Evolutionary conservation across 2,329 filamentous ascomycete genomes (phyloP).

Genomic region (Pestalotiopsis fici): DNA sequence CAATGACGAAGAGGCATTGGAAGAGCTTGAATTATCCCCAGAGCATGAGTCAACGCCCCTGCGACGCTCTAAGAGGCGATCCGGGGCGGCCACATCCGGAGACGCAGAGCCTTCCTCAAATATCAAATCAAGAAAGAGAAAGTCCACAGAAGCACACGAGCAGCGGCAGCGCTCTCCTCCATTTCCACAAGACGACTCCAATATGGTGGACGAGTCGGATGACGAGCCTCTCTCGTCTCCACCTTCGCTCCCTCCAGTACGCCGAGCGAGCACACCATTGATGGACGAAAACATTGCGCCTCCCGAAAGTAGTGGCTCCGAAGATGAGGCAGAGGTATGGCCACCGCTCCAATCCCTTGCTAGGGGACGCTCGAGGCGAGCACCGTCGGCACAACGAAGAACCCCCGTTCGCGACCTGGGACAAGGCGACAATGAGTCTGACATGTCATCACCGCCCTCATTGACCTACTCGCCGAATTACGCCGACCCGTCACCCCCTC

Average conservation of each 20-base stretch:
- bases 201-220: constrained; percentile 22
- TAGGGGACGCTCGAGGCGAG: constrained; percentile 38
- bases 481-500: constrained; percentile 29
- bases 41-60: constrained; percentile 71
- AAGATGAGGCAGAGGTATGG: constrained; percentile 46
- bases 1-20: constrained; percentile 38
- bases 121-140: constrained; percentile 53
- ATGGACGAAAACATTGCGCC: constrained; percentile 54
- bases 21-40: constrained; percentile 56
- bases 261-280: constrained; percentile 38
- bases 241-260: constrained; percentile 21
- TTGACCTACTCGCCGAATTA: constrained; percentile 68
- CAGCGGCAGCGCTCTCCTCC: constrained; percentile 35
- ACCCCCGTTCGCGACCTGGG: constrained; percentile 31
- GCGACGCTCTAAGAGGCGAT: constrained; percentile 46
- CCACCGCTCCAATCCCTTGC: constrained; percentile 54
- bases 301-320: constrained; percentile 53
- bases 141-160: constrained; percentile 49
- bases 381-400: constrained; percentile 26
- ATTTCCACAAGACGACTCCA: constrained; percentile 24
- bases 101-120: constrained; percentile 30
- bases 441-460: constrained; percentile 65
- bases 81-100: constrained; percentile 18
- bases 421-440: constrained; percentile 43
- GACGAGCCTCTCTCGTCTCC: constrained; percentile 23